Percentiles rank a stretch among this genome's conserved stretches.
Evolutionary conservation across 2,329 filamentous ascomycete species (phyloP).

Genomic region (Phaeophleospora eucalypticola): DNA sequence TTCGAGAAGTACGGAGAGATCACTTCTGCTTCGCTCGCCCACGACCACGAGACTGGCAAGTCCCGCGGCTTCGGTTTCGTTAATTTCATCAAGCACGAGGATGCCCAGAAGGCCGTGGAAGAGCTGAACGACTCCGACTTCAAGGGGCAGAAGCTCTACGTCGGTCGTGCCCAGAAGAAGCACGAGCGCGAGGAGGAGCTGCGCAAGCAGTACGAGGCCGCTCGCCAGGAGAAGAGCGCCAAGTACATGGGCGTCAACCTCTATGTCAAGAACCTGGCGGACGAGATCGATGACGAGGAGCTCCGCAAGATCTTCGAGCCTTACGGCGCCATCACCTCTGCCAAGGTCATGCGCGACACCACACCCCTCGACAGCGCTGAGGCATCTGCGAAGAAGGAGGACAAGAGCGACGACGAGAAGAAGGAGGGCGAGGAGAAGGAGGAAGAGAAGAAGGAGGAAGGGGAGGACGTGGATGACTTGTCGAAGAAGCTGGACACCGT

Average conservation of each 20-base stretch:
- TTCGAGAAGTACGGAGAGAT: conserved; percentile 93
- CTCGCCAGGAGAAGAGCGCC: conserved; percentile 94
- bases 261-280: conserved; percentile 98
- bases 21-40: conserved; percentile 89
- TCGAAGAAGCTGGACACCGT: conserved; percentile 51
- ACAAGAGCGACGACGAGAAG: conserved; percentile 40
- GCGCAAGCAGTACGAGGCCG: conserved; percentile 96
- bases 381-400: conserved; percentile 38
- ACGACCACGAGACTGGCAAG: conserved; percentile 94
- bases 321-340: conserved; percentile 93
- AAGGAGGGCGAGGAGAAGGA: conserved; percentile 52
- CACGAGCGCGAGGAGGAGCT: conserved; percentile 99
- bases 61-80: conserved; percentile 93
- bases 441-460: conserved; percentile 57
- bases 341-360: conserved; percentile 97
- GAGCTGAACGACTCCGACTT: conserved; percentile 89
- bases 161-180: conserved; percentile 99
- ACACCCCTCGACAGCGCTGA: conserved; percentile 47
- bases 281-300: conserved; percentile 97
- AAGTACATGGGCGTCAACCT: conserved; percentile 99
- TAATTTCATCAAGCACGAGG: conserved; percentile 89
- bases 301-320: conserved; percentile 87
- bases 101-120: conserved; percentile 79
- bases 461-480: conserved; percentile 45
- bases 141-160: conserved; percentile 92